Conservation (phyloP, 2,329 filamentous ascomycete genomes). For the Domatiomyces catenatus region DNA sequence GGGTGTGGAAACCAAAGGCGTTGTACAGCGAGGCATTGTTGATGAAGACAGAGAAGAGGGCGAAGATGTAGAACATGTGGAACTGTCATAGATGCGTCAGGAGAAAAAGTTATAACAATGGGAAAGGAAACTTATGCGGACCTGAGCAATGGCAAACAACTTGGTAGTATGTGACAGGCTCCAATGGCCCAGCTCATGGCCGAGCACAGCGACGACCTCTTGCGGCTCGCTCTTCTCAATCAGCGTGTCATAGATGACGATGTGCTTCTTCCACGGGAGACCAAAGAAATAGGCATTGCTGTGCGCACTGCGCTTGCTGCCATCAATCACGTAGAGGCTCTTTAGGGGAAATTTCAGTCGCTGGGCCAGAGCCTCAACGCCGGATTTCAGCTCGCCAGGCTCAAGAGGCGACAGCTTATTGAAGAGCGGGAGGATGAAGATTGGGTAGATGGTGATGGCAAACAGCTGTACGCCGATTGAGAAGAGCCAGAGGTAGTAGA, state of each 20-base stretch:
- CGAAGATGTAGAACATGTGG: constrained; percentile 93
- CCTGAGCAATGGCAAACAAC: constrained; percentile 72
- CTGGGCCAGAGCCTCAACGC: constrained; percentile 69
- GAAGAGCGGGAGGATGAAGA: constrained; percentile 86
- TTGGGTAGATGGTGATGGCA: constrained; percentile 91
- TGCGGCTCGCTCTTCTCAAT: constrained; percentile 86
- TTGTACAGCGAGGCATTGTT: constrained; percentile 84
- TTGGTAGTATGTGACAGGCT: constrained; percentile 87
- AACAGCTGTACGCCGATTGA: constrained; percentile 78
- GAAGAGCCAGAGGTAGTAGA: constrained; percentile 96
- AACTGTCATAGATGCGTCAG: constrained; percentile 35
- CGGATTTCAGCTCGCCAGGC: constrained; percentile 71
- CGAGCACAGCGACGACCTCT: constrained; percentile 87
- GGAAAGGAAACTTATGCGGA: constrained; percentile 26
- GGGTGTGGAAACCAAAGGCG: constrained; percentile 71
- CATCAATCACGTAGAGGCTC: constrained; percentile 89
- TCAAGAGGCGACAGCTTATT: constrained; percentile 93
- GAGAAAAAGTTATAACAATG: too few species aligned
- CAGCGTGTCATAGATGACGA: constrained; percentile 95
- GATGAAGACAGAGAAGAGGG: constrained; percentile 92
- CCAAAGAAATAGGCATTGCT: constrained; percentile 95
- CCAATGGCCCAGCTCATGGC: constrained; percentile 96
- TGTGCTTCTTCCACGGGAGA: constrained; percentile 98
- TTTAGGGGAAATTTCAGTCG: constrained; percentile 80
- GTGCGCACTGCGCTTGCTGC: constrained; percentile 73